Evolutionary conservation across 352 stramenopile genomes (phyloP).

Genomic region (Phytopythium montanum): DNA sequence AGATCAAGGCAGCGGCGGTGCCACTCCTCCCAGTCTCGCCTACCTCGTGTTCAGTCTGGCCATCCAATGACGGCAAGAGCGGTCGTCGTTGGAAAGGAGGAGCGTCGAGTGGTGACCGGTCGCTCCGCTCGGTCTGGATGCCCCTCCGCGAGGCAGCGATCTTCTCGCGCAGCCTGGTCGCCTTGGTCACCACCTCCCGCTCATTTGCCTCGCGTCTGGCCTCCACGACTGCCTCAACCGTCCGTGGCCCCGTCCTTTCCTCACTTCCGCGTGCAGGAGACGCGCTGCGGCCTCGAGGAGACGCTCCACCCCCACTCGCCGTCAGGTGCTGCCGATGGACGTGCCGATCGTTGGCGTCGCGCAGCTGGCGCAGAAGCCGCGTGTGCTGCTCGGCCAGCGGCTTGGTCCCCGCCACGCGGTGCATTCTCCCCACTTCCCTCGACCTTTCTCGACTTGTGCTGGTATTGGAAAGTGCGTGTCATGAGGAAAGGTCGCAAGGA

Average conservation of each 20-base stretch:
- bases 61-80: slow-evolving; percentile 12
- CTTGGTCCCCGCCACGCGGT: slow-evolving; percentile 16
- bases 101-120: slow-evolving; percentile 11
- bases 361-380: slow-evolving; percentile 41
- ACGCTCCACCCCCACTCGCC: background rate
- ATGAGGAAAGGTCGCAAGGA: background rate
- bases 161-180: slow-evolving; percentile 26
- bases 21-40: background rate
- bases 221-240: slow-evolving; percentile 48
- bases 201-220: slow-evolving; percentile 13
- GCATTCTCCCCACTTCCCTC: slow-evolving; percentile 16
- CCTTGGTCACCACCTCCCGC: slow-evolving; percentile 13
- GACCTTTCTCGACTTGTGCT: background rate
- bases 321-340: slow-evolving; percentile 33
- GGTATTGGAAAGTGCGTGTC: background rate
- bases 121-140: slow-evolving; percentile 46
- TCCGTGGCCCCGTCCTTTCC: slow-evolving; percentile 10
- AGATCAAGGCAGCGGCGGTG: slow-evolving; percentile 5
- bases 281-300: background rate
- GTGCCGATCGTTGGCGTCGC: slow-evolving; percentile 25
- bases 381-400: slow-evolving; percentile 46
- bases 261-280: background rate
- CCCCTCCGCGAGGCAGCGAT: slow-evolving; percentile 37
- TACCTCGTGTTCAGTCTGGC: background rate
- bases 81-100: background rate